These are phyloP conservation scores for Sistotremastrum suecicum DNA, from an alignment of 768 basidiomycete species.

Conservation along the genomic window DNA sequence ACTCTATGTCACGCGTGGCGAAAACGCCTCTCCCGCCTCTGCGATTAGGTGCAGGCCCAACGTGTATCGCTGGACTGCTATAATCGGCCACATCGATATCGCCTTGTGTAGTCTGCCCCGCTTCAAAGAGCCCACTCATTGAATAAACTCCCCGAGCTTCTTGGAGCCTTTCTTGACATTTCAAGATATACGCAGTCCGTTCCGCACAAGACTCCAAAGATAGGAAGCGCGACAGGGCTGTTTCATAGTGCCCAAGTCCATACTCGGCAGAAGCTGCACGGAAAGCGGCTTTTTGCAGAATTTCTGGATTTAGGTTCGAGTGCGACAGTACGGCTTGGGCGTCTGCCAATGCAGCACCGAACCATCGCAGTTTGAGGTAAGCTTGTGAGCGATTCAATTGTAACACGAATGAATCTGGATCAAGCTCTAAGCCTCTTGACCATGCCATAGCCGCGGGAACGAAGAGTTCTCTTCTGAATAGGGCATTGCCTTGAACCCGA, in stretches of 20 bases:
- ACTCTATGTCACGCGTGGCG: slow-evolving; percentile 9
- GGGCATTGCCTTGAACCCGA: slow-evolving; percentile 13
- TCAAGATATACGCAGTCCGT: slow-evolving; percentile 7
- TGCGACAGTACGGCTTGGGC: slow-evolving; percentile 7
- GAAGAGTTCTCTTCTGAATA: slow-evolving; percentile 11
- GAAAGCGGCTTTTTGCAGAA: slow-evolving; percentile 12
- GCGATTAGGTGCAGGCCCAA: slow-evolving; percentile 4
- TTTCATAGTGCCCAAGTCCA: slow-evolving; percentile 9
- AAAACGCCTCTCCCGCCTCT: slow-evolving; percentile 17
- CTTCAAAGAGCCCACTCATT: slow-evolving; percentile 12
- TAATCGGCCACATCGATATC: slow-evolving; percentile 14
- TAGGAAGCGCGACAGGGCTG: slow-evolving; percentile 7
- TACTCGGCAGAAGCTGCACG: slow-evolving; percentile 15
- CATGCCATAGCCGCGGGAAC: slow-evolving; percentile 15
- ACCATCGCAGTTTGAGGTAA: slow-evolving; percentile 13
- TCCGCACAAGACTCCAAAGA: slow-evolving; percentile 4
- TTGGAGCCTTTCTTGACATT: slow-evolving; percentile 7
- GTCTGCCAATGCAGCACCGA: slow-evolving; percentile 14
- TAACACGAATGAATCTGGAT: slow-evolving; percentile 8
- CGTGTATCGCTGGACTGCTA: slow-evolving; percentile 9
- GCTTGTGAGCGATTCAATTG: slow-evolving; percentile 17
- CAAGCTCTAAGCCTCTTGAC: slow-evolving; percentile 10
- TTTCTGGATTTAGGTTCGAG: background rate
- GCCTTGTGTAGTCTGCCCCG: slow-evolving; percentile 3
- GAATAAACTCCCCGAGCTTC: slow-evolving; percentile 13